These are phyloP conservation scores for Phytophthora tubulina DNA, from an alignment of 352 stramenopile genomes.

Conservation along the genomic window DNA sequence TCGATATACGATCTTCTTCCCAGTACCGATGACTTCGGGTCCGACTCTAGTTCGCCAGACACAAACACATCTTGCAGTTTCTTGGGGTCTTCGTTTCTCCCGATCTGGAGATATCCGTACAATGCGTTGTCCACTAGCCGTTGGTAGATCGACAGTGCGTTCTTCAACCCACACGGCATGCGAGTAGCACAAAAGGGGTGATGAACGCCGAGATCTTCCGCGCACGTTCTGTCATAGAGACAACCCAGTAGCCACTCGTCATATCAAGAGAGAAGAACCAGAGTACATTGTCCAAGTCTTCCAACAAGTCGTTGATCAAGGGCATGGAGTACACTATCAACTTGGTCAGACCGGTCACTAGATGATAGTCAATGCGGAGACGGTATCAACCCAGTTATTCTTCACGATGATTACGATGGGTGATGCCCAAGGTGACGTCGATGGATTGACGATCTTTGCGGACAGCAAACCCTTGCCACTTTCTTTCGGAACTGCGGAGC, in stretches of 20 bases:
- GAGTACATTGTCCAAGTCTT: too few species aligned
- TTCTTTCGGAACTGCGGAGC: constrained; percentile 23
- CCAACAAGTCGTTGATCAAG: background rate
- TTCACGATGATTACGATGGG: constrained; percentile 33
- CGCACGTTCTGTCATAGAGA: background rate
- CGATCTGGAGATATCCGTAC: background rate
- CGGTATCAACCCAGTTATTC: constrained; percentile 32
- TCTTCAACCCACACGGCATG: background rate
- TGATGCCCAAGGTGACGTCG: constrained; percentile 21
- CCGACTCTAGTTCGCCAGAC: too few species aligned
- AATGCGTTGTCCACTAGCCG: background rate
- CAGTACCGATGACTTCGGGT: too few species aligned
- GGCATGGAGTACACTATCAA: constrained; percentile 27
- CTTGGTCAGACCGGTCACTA: constrained; percentile 15
- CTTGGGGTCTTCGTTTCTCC: background rate
- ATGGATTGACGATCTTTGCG: constrained; percentile 14
- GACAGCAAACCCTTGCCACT: constrained; percentile 11
- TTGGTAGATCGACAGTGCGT: background rate
- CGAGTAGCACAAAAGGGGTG: background rate
- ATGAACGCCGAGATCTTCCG: background rate
- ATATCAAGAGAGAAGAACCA: background rate
- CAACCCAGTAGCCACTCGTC: background rate
- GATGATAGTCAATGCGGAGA: constrained; percentile 32
- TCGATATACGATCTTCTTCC: background rate
- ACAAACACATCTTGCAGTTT: too few species aligned